Conservation (phyloP, 2,329 filamentous ascomycete genomes). For the Phaeosphaeria sp. region DNA sequence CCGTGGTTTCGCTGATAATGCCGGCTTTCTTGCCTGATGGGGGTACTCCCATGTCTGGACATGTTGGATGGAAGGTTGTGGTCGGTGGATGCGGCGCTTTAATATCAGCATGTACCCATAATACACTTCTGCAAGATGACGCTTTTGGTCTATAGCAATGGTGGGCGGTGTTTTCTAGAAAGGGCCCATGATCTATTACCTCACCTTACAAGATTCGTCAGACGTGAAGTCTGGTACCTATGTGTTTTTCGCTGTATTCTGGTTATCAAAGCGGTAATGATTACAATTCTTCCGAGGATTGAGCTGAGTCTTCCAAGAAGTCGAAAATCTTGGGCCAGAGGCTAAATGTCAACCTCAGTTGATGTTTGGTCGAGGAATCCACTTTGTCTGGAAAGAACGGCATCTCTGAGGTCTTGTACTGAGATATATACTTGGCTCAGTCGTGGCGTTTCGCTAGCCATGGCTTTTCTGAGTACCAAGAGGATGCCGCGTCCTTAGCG, state of each 20-base stretch:
- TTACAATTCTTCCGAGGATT: neutral
- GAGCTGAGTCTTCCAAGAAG: neutral
- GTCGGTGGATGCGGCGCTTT: neutral
- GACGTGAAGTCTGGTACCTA: neutral
- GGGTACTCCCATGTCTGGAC: neutral
- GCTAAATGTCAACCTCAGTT: neutral
- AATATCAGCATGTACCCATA: neutral
- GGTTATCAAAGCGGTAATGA: neutral
- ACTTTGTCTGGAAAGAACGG: slow-evolving; percentile 5
- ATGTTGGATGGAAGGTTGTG: neutral
- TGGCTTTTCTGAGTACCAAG: slow-evolving; percentile 2
- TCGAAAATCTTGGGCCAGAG: neutral
- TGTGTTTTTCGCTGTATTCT: neutral
- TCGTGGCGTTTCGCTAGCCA: neutral
- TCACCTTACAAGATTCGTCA: too few species aligned
- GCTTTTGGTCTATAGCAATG: neutral
- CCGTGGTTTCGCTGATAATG: slow-evolving; percentile 1
- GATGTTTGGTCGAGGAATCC: neutral
- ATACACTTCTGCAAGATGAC: neutral
- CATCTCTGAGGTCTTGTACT: slow-evolving; percentile 6
- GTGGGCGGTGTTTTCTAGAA: neutral
- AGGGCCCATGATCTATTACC: too few species aligned
- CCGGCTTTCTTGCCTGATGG: slow-evolving; percentile 1
- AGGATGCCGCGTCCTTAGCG: slow-evolving; percentile 1
- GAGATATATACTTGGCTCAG: slow-evolving; percentile 1